phyloP scores from a whole-genome alignment of 495 filamentous ascomycete species.

The Sporormia fimetaria region DNA sequence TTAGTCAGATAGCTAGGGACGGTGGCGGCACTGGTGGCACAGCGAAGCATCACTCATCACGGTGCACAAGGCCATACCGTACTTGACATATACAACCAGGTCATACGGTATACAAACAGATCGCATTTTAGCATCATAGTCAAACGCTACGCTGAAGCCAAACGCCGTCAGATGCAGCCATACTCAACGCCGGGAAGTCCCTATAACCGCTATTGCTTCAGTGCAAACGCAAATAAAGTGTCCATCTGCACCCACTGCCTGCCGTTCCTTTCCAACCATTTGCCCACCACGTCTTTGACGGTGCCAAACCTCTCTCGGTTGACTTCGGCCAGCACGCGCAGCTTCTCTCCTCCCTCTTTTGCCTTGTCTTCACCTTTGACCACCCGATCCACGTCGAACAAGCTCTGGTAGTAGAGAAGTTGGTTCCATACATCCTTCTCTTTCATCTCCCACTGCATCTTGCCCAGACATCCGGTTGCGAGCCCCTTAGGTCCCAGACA shows the following conservation, averaged over 20 bases:
- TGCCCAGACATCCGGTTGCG: constrained; percentile 69
- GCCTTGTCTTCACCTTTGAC: constrained; percentile 38
- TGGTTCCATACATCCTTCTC: constrained; percentile 92
- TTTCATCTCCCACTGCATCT: constrained; percentile 78
- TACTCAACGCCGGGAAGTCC: neutral
- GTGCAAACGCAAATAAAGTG: constrained; percentile 65
- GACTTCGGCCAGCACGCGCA: constrained; percentile 60
- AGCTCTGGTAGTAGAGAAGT: constrained; percentile 68
- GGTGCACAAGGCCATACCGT: too few species aligned
- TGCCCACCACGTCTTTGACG: constrained; percentile 65
- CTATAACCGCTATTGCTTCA: constrained; percentile 4
- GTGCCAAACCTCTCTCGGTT: constrained; percentile 69
- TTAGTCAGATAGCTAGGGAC: too few species aligned
- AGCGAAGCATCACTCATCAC: too few species aligned
- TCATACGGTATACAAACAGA: too few species aligned
- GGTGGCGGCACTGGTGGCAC: too few species aligned
- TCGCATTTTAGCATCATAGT: too few species aligned
- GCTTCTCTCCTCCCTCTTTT: constrained; percentile 40
- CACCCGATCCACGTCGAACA: constrained; percentile 87
- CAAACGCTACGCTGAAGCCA: too few species aligned
- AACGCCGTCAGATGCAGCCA: neutral
- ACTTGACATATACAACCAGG: too few species aligned
- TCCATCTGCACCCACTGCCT: constrained; percentile 96
- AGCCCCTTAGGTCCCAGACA: constrained; percentile 80
- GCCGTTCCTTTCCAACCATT: constrained; percentile 85